A percentile compares a stretch with the other conserved stretches of the same genome.
Evolutionary conservation across 371 early-diverging fungal species (phyloP).

Genomic region (Caulochytrium protostelioides): DNA sequence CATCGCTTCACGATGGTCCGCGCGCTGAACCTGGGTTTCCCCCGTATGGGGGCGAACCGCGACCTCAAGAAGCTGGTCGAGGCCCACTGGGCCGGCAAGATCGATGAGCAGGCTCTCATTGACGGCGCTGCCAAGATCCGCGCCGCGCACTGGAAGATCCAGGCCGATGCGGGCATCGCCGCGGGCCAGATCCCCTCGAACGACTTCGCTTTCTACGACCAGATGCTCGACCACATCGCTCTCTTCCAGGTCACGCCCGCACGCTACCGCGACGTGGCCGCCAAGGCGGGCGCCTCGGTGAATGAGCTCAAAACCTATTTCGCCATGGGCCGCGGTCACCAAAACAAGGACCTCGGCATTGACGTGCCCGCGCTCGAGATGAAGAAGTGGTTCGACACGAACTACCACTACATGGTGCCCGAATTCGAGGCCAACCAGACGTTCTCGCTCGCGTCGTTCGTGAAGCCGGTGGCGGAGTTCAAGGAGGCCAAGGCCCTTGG

Average conservation of each 20-base stretch:
- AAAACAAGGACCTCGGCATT: conserved; percentile 45
- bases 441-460: conserved; percentile 39
- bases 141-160: conserved; percentile 68
- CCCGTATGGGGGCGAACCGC: conserved; percentile 49
- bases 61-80: conserved; percentile 76
- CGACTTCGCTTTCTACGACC: conserved; percentile 89
- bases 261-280: conserved; percentile 51
- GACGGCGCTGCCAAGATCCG: conserved; percentile 52
- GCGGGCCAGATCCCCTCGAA: conserved; percentile 58
- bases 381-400: conserved; percentile 72
- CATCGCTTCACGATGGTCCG: too few relatives aligned
- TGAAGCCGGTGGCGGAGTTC: conserved; percentile 65
- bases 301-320: too few relatives aligned
- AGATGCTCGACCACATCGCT: conserved; percentile 67
- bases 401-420: conserved; percentile 80
- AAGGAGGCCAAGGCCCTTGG: conserved; percentile 77
- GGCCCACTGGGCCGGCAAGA: conserved; percentile 78
- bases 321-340: conserved; percentile 90
- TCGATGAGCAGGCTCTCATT: conserved; percentile 44
- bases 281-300: too few relatives aligned
- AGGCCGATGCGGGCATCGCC: conserved; percentile 49
- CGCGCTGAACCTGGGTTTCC: conserved; percentile 23
- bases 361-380: conserved; percentile 89
- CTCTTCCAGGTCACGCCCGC: conserved; percentile 54
- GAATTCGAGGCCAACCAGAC: conserved; percentile 52